Base-by-base conservation (phyloP, 768 basidiomycete genomes). In the Lepiota subincarnata region DNA sequence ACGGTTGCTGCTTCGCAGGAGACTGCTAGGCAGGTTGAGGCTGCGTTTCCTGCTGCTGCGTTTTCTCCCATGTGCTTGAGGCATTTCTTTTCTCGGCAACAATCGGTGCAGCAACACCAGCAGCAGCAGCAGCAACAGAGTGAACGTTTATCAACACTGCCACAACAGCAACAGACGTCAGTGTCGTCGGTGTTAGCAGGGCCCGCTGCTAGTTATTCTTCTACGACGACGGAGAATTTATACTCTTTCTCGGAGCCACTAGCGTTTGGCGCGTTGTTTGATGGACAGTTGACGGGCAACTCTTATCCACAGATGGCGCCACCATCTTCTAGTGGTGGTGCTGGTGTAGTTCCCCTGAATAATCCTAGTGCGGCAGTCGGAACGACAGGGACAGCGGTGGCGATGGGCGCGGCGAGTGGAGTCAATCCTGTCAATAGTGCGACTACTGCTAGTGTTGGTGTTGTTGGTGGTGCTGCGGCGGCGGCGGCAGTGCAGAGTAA, bases 1-100 rank as follows among this genome's bases (percentile, higher is more conserved):
- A 61, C 66, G 1, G 52, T 54, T 48, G 53, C 50, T 19, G 39
- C 58, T 40, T 36, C 53, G 11, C 54, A 38, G 39, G 6, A 53
- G 56, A 36, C 55, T 53, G n/a, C 16, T 13, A 11, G 28, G 31
- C 48, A 44, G 13, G 38, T 36, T 46, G 26, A 53, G 34, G 35
- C 26, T 14, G 40, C 28, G 16, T 36, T 43, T 26, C 40, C 48
- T 6, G 16, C 34, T 28, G 4, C 55, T 6, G 18, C 55, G 13
- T 16, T 13, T 10, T 14, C 19, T 14, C 20, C 53, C 12, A 43
- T 31, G 31, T 31, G 31, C 31, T 11, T 11, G 10, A 31, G 48
- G 8, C 28, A 38, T n/a, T 45, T 26, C 20, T 48, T 31, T 12
- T 40, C 26, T 2, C 45, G 41, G 10, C 51, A 52, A 11, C 45